These are phyloP conservation scores for Xylona heveae DNA, from an alignment of 495 filamentous ascomycete species.

Conservation along the genomic window DNA sequence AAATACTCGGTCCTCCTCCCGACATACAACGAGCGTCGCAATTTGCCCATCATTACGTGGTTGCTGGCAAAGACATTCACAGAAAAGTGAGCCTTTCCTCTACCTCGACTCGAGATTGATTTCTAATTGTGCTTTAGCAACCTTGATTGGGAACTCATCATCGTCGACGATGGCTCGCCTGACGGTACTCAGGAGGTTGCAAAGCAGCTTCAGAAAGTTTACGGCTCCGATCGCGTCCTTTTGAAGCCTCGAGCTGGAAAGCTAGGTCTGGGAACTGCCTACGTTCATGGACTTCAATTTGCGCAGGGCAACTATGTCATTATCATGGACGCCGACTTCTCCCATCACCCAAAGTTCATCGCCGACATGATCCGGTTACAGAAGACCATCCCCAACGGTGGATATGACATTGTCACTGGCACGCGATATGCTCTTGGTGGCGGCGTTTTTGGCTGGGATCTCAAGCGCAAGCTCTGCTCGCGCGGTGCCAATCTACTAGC, in stretches of 20 bases:
- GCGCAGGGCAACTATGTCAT: constrained; percentile 82
- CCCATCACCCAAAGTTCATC: constrained; percentile 94
- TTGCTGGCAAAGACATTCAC: constrained; percentile 79
- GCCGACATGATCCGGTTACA: constrained; percentile 66
- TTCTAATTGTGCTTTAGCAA: constrained; percentile 40
- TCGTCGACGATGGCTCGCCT: constrained; percentile 94
- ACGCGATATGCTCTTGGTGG: constrained; percentile 81
- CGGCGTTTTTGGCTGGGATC: constrained; percentile 92
- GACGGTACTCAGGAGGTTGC: constrained; percentile 86
- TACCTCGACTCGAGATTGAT: not conserved
- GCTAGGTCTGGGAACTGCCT: constrained; percentile 89
- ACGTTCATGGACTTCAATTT: constrained; percentile 82
- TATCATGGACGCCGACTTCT: constrained; percentile 99
- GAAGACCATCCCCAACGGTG: constrained; percentile 23
- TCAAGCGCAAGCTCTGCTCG: constrained; percentile 85
- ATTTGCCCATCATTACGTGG: constrained; percentile 90
- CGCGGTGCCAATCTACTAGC: constrained; percentile 89
- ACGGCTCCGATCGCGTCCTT: constrained; percentile 49
- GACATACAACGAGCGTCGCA: constrained; percentile 94
- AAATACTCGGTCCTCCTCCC: constrained; percentile 95
- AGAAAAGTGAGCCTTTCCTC: constrained; percentile 35
- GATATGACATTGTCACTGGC: constrained; percentile 91
- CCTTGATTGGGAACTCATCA: constrained; percentile 92
- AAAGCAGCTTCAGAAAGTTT: constrained; percentile 69
- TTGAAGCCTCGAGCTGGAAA: constrained; percentile 80